These are phyloP conservation scores for Dalbergia cochinchinensis DNA, from an alignment of 306 rosid genomes.

Conservation along the genomic window DNA sequence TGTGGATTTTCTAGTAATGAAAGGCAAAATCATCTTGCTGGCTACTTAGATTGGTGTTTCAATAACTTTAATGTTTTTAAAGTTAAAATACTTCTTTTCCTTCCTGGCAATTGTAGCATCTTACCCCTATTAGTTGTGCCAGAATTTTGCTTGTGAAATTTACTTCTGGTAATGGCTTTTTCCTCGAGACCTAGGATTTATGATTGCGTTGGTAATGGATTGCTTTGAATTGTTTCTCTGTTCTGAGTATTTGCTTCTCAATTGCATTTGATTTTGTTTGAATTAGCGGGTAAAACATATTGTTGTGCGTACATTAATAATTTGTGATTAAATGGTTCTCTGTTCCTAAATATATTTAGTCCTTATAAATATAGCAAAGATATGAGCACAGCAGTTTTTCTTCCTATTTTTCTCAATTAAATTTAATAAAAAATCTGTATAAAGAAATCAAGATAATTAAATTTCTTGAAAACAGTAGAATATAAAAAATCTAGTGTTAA, in stretches of 20 bases:
- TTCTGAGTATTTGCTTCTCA: neutral
- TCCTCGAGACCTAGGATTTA: neutral
- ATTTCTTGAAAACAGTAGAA: too few relatives aligned
- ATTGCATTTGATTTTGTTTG: neutral
- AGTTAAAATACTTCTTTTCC: neutral
- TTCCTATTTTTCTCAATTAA: neutral
- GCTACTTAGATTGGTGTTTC: neutral
- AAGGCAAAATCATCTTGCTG: neutral
- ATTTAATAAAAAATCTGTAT: too few relatives aligned
- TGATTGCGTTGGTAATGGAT: neutral
- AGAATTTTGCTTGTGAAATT: neutral
- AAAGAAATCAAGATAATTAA: too few relatives aligned
- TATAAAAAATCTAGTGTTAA: neutral
- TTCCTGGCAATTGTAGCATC: neutral
- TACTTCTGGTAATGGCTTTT: neutral
- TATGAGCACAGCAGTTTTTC: neutral
- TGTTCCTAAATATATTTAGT: too few relatives aligned
- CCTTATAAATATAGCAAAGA: too few relatives aligned
- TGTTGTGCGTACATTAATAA: neutral
- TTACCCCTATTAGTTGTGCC: neutral
- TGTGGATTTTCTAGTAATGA: neutral
- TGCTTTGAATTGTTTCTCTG: neutral
- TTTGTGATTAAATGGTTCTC: too few relatives aligned
- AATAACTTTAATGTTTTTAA: neutral
- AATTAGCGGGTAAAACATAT: too few relatives aligned